Conservation (phyloP, 805 yeast genomes). For the Metschnikowia gruessii region DNA sequence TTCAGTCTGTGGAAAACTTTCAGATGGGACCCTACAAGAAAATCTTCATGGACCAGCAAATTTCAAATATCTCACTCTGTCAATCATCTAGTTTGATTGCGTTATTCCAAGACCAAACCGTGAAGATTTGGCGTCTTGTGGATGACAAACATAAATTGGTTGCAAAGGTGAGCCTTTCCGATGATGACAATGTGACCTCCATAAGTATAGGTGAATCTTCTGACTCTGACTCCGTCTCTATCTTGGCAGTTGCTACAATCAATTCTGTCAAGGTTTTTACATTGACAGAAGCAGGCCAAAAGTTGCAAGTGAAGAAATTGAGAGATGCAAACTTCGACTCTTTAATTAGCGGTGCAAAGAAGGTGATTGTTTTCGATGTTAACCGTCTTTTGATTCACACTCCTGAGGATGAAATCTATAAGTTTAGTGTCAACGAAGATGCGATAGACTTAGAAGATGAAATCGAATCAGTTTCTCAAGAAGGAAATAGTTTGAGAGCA, state of each 20-base stretch:
- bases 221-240: constrained; percentile 45
- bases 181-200: constrained; percentile 75
- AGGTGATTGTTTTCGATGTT: constrained; percentile 44
- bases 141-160: constrained; percentile 53
- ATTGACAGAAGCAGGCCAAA: constrained; percentile 42
- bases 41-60: constrained; percentile 59
- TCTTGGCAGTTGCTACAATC: constrained; percentile 70
- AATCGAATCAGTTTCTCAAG: constrained; percentile 30
- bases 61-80: constrained; percentile 50
- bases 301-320: constrained; percentile 51
- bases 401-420: constrained; percentile 58
- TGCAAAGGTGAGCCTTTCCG: constrained; percentile 61
- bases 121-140: constrained; percentile 74
- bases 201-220: constrained; percentile 54
- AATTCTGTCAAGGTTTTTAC: constrained; percentile 66
- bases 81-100: constrained; percentile 50
- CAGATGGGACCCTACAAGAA: constrained; percentile 69
- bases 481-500: constrained; percentile 15
- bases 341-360: constrained; percentile 54
- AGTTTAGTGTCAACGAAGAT: constrained; percentile 32
- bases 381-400: constrained; percentile 52
- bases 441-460: constrained; percentile 38
- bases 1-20: constrained; percentile 65
- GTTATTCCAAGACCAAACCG: constrained; percentile 78
- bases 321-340: constrained; percentile 41